Evolutionary conservation across 768 basidiomycete genomes (phyloP).

Genomic region (Termitomyces sp.): DNA sequence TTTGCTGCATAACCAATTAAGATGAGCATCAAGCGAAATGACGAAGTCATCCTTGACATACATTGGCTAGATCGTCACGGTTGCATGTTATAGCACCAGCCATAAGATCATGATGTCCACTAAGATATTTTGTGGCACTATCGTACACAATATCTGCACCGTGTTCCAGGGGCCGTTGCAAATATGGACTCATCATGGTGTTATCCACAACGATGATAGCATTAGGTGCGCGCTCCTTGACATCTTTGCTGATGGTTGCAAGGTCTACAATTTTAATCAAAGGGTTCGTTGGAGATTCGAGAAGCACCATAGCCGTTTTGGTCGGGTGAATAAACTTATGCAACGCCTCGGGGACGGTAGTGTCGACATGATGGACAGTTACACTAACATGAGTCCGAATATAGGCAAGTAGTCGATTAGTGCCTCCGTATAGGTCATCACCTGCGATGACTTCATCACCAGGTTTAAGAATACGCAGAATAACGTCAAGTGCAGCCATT

Average conservation of each 20-base stretch:
- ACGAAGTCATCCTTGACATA: slow-evolving; percentile 19
- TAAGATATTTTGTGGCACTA: slow-evolving; percentile 95
- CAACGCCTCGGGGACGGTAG: slow-evolving; percentile 66
- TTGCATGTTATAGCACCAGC: slow-evolving; percentile 93
- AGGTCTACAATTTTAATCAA: slow-evolving; percentile 93
- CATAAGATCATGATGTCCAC: slow-evolving; percentile 99
- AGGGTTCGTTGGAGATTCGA: slow-evolving; percentile 97
- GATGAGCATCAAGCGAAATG: slow-evolving; percentile 5
- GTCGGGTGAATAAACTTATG: slow-evolving; percentile 58
- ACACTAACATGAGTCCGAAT: slow-evolving; percentile 84
- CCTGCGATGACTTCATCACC: slow-evolving; percentile 95
- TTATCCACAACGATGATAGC: slow-evolving; percentile 92
- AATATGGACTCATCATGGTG: slow-evolving; percentile 99
- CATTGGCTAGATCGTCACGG: slow-evolving; percentile 85
- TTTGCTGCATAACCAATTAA: slow-evolving; percentile 43
- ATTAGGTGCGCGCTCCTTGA: slow-evolving; percentile 76
- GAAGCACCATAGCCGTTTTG: slow-evolving; percentile 90
- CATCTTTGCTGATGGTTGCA: slow-evolving; percentile 72
- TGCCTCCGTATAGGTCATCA: slow-evolving; percentile 97
- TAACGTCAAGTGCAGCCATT: slow-evolving; percentile 96
- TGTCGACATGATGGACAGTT: slow-evolving; percentile 89
- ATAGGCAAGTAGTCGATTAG: slow-evolving; percentile 90
- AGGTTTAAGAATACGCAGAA: slow-evolving; percentile 89
- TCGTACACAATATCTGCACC: slow-evolving; percentile 98
- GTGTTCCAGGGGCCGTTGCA: slow-evolving; percentile 91